phyloP scores from a whole-genome alignment of 768 basidiomycete genomes.

The Tubosaeta sp. region DNA sequence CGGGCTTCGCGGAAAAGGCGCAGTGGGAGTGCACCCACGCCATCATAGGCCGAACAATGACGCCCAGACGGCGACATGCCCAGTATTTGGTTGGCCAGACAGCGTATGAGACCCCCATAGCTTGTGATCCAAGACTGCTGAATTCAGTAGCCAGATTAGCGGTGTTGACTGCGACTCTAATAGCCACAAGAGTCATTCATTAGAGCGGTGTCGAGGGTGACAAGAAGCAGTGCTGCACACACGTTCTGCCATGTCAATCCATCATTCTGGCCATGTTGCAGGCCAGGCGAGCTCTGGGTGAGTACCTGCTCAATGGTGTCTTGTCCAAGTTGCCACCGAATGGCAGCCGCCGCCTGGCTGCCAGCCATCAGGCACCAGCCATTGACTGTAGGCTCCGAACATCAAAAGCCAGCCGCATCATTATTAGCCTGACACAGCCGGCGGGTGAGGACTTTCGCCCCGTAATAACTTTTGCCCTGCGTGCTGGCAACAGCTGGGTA shows the following conservation, averaged over 20 bases:
- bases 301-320: not conserved
- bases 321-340: not conserved
- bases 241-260: not conserved
- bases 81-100: not conserved
- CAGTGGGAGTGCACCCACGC: not conserved
- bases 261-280: not conserved
- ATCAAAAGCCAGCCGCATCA: slow-evolving; percentile 20
- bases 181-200: not conserved
- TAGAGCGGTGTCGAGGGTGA: not conserved
- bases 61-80: not conserved
- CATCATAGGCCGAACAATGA: not conserved
- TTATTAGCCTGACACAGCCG: slow-evolving; percentile 13
- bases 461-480: not conserved
- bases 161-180: too few species aligned
- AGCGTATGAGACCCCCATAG: not conserved
- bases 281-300: not conserved
- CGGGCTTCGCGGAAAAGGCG: not conserved
- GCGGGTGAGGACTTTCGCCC: not conserved
- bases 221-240: not conserved
- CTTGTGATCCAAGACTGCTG: not conserved
- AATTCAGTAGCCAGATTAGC: not conserved
- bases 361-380: slow-evolving; percentile 21
- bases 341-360: slow-evolving; percentile 1
- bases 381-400: not conserved
- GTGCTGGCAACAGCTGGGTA: not conserved